Evolutionary conservation across 306 rosid genomes (phyloP).

Genomic region (Inga laurina): DNA sequence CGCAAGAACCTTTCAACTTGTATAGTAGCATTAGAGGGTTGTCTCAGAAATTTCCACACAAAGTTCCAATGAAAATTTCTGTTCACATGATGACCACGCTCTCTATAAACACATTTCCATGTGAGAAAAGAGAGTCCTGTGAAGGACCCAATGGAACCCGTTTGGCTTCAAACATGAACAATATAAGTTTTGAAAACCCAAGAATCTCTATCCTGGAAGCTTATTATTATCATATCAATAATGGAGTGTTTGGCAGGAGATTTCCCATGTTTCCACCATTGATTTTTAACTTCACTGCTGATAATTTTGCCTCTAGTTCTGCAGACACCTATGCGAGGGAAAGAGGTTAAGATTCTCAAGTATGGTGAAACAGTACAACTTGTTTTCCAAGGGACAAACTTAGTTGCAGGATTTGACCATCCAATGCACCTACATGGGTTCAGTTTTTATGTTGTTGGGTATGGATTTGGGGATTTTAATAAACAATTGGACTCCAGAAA

Average conservation of each 20-base stretch:
- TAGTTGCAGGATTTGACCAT: conserved; percentile 48
- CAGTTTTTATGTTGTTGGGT: conserved; percentile 51
- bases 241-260: conserved; percentile 22
- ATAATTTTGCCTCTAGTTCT: conserved; percentile 29
- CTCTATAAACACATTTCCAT: conserved; percentile 40
- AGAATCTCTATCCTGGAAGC: conserved; percentile 46
- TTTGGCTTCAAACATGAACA: conserved; percentile 51
- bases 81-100: conserved; percentile 35
- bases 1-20: conserved; percentile 32
- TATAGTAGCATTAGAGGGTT: conserved; percentile 35
- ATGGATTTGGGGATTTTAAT: conserved; percentile 63
- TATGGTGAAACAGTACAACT: conserved; percentile 47
- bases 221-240: conserved; percentile 47
- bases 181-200: conserved; percentile 49
- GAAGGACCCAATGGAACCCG: conserved; percentile 49
- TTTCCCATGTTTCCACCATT: conserved; percentile 52
- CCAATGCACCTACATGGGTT: conserved; percentile 71
- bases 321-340: conserved; percentile 38
- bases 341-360: conserved; percentile 46
- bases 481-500: conserved; percentile 35
- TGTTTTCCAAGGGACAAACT: conserved; percentile 51
- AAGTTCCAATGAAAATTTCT: conserved; percentile 42
- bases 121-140: conserved; percentile 38
- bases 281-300: conserved; percentile 42
- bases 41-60: conserved; percentile 31